Base-by-base conservation (phyloP, 2,329 filamentous ascomycete species). In the Aspergillus pseudoterreus region DNA sequence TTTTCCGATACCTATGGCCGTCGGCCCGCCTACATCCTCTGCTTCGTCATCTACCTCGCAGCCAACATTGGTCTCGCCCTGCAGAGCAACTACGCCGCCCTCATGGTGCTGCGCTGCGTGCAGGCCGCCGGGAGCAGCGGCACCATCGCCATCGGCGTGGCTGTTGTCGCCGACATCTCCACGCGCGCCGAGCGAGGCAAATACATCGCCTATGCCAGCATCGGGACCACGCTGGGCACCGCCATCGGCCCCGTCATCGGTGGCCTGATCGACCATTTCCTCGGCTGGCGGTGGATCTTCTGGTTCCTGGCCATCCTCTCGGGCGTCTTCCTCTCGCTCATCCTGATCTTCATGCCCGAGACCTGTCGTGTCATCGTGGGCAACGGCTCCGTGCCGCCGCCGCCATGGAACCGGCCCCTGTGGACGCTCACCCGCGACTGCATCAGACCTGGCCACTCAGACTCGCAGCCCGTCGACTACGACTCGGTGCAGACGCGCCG, bases 131-230 rank as follows among this genome's bases (percentile, higher is more conserved):
- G 86, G 0, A 86, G 82, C 63, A 85, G 82, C 59, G 84, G 84
- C 0, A 87, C 86, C 0, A 75, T 90, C n/a, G 85, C 88, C 0
- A 74, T 94, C 1, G 83, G 82, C 0, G 86, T 81, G 54, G 88
- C 84, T 2, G 82, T 90, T 1, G 81, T 92, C 12, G 84, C 86
- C 0, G 89, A 94, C 60, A 78, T 91, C 4, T 79, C 84, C 0
- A 83, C 85, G 0, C 83, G 80, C 43, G 78, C 81, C 0, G 86
- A 92, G 66, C 76, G 89, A 59, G 89, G 88, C 2, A 81, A 79
- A 50, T 92, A 88, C 63, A 85, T 92, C 73, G 87, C 82, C 46
- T 79, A 84, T 53, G 81, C 84, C n/a, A 80, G 78, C 30, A 77
- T 76, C 4, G 83, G 80, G 14, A 73, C 80, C 49, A 82, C 84